Conservation (phyloP, 495 filamentous ascomycete genomes). For the Xylaria bambusicola region DNA sequence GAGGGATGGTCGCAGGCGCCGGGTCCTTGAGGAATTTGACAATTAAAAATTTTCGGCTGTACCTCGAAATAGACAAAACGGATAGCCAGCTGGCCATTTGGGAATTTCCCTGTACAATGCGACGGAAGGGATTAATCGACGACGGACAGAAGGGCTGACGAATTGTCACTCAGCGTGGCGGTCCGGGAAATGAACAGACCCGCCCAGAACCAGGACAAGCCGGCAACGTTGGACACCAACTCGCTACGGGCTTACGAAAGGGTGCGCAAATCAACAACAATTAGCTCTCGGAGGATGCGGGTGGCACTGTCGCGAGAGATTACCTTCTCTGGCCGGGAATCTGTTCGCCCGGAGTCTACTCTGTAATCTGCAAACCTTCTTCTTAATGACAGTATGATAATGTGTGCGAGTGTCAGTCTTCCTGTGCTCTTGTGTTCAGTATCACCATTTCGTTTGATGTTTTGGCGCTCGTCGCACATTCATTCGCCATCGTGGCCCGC, state of each 20-base stretch:
- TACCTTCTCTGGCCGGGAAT: neutral
- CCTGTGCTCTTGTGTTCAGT: too few species aligned
- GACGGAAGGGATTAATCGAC: neutral
- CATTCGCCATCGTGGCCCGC: too few species aligned
- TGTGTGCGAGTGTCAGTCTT: too few species aligned
- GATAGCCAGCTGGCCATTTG: too few species aligned
- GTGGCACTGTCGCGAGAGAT: neutral
- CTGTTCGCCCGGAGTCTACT: neutral
- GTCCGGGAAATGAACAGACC: slow-evolving; percentile 15
- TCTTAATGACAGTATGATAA: too few species aligned
- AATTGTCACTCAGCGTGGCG: slow-evolving; percentile 16
- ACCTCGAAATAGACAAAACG: slow-evolving; percentile 7
- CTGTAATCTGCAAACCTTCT: too few species aligned
- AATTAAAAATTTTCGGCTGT: slow-evolving; percentile 1
- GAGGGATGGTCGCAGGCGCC: slow-evolving; percentile 5
- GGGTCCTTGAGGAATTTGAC: slow-evolving; percentile 4
- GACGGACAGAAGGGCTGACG: slow-evolving; percentile 8
- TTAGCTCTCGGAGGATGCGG: neutral
- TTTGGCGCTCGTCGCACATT: too few species aligned
- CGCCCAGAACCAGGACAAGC: slow-evolving; percentile 15
- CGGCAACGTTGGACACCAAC: slow-evolving; percentile 11
- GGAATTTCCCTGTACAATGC: neutral
- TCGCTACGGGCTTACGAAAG: slow-evolving; percentile 9
- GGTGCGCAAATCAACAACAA: neutral
- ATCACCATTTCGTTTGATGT: too few species aligned